These are phyloP conservation scores for Salvia sclarea DNA, from an alignment of 305 asterid genomes.

Conservation along the genomic window DNA sequence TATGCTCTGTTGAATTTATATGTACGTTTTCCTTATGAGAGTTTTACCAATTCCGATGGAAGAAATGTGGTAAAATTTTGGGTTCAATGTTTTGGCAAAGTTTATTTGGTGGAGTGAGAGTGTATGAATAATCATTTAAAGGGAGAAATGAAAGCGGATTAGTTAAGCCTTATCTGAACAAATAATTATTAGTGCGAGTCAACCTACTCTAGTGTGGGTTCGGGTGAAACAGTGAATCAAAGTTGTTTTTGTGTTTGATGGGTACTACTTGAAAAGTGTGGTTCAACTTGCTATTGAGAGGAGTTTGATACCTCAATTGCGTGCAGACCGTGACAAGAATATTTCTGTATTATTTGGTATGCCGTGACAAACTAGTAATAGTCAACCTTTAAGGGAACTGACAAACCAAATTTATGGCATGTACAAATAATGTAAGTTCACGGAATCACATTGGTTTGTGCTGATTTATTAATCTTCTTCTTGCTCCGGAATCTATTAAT, in stretches of 20 bases:
- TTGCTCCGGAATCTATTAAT: neutral
- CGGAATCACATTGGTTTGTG: neutral
- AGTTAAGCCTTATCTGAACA: neutral
- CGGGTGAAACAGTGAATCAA: slow-evolving; percentile 8
- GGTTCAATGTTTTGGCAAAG: neutral
- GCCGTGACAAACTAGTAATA: slow-evolving; percentile 9
- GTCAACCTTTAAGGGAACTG: slow-evolving; percentile 6
- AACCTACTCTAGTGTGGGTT: slow-evolving; percentile 2
- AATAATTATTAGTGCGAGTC: neutral
- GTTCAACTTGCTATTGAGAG: neutral
- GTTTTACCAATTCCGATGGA: too few relatives aligned
- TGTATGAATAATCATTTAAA: too few relatives aligned
- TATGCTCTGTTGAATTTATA: too few relatives aligned
- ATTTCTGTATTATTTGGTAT: slow-evolving; percentile 11
- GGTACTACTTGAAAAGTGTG: slow-evolving; percentile 7
- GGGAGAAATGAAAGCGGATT: neutral
- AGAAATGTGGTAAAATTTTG: neutral
- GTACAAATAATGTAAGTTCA: neutral
- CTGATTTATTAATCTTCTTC: neutral
- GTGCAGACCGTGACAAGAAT: neutral
- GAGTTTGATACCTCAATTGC: neutral
- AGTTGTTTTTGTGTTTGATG: slow-evolving; percentile 2
- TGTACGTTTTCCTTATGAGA: too few relatives aligned
- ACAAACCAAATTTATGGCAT: neutral
- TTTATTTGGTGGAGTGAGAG: too few relatives aligned